Conservation (phyloP, 441 rosid species). For the Euphorbia celastroides region DNA sequence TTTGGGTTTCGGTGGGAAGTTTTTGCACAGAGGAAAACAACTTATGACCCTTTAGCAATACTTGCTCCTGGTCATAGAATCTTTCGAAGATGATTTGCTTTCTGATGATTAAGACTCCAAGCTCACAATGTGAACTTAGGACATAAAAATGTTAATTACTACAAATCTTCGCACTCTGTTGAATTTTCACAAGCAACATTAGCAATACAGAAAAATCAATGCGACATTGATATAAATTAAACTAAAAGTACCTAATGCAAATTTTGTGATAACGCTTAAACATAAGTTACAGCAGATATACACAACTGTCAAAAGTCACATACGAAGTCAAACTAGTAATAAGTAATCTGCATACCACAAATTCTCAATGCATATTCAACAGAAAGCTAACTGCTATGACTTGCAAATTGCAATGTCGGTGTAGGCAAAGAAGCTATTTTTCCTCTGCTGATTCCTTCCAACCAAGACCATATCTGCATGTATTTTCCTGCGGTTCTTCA, state of each 20-base stretch:
- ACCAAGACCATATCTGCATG: slow-evolving; percentile 70
- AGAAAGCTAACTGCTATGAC: too few relatives aligned
- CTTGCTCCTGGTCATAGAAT: slow-evolving; percentile 94
- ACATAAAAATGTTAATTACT: slow-evolving; percentile 32
- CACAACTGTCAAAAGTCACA: slow-evolving; percentile 10
- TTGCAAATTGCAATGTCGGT: slow-evolving; percentile 18
- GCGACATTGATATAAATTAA: slow-evolving; percentile 16
- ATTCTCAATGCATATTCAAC: too few relatives aligned
- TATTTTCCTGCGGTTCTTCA: slow-evolving; percentile 50
- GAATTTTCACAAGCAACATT: slow-evolving; percentile 7
- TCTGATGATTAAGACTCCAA: slow-evolving; percentile 10
- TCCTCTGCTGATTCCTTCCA: slow-evolving; percentile 45
- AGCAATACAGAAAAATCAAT: slow-evolving; percentile 12
- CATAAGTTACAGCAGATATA: too few relatives aligned
- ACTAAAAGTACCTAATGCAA: slow-evolving; percentile 3
- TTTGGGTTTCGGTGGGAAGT: slow-evolving; percentile 73
- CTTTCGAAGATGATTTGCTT: slow-evolving; percentile 47
- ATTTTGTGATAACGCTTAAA: too few relatives aligned
- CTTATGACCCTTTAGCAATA: slow-evolving; percentile 78
- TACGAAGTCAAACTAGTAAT: slow-evolving; percentile 6
- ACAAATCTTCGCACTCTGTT: slow-evolving; percentile 14
- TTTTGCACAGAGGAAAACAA: slow-evolving; percentile 64
- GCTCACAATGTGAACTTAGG: neutral
- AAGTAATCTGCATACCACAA: slow-evolving; percentile 11
- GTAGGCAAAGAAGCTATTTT: slow-evolving; percentile 18